These are phyloP conservation scores for Acacia crassicarpa DNA, from an alignment of 306 rosid genomes.

Conservation along the genomic window DNA sequence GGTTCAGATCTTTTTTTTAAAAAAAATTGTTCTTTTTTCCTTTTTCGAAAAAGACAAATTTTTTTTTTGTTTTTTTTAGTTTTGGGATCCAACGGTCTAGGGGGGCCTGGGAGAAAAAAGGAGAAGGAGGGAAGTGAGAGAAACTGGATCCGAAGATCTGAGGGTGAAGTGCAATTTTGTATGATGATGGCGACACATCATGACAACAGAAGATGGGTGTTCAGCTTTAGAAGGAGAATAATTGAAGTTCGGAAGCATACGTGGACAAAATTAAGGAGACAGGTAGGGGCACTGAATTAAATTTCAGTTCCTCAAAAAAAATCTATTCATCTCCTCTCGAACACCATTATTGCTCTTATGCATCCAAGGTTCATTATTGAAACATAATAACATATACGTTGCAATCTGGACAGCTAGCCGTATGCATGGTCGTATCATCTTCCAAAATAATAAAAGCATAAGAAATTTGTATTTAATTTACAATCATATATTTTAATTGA, in stretches of 20 bases:
- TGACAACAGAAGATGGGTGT: slow-evolving; percentile 8
- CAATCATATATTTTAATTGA: slow-evolving; percentile 8
- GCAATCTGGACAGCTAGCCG: slow-evolving; percentile 10
- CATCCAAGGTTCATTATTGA: neutral
- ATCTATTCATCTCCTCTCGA: neutral
- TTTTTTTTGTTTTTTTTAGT: no score
- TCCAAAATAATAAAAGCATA: slow-evolving; percentile 23
- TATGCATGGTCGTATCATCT: neutral
- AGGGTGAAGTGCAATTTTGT: neutral
- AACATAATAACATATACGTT: neutral
- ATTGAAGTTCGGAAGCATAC: neutral
- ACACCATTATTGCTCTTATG: neutral
- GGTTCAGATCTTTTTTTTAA: no score
- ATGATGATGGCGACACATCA: slow-evolving; percentile 8
- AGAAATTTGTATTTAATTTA: slow-evolving; percentile 14
- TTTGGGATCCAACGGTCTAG: no score
- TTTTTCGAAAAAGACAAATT: no score
- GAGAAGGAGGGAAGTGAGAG: no score
- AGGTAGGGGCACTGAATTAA: neutral
- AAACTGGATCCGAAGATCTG: no score
- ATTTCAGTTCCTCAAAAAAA: neutral
- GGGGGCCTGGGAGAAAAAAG: no score
- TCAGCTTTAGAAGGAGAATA: neutral
- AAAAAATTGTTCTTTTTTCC: no score
- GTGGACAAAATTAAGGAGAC: neutral